These are phyloP conservation scores for Coemansia sp. DNA, from an alignment of 192 early-diverging fungal genomes.

Conservation along the genomic window DNA sequence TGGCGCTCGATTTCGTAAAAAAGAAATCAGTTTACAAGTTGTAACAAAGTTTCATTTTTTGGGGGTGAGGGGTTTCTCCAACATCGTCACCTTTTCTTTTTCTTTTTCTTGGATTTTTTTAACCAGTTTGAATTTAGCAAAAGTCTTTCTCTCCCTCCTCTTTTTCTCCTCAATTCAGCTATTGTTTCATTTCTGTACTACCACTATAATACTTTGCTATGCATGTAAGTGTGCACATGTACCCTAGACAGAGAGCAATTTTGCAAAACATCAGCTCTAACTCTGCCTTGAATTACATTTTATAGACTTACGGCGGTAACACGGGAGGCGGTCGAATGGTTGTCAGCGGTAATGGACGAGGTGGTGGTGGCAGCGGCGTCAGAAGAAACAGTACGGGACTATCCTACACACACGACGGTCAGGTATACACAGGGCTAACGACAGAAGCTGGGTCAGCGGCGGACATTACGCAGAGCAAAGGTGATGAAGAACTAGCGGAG, in stretches of 20 bases:
- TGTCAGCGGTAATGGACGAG: slow-evolving; percentile 7
- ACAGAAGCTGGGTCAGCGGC: slow-evolving; percentile 30
- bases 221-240: not conserved
- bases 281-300: not conserved
- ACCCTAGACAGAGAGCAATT: not conserved
- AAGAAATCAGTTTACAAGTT: no score
- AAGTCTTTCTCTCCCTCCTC: no score
- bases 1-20: slow-evolving; percentile 28
- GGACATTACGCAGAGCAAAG: slow-evolving; percentile 16
- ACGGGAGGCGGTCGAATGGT: not conserved
- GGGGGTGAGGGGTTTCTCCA: not conserved
- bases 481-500: slow-evolving; percentile 28
- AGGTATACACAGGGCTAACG: slow-evolving; percentile 25
- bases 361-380: not conserved
- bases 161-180: not conserved
- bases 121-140: not conserved
- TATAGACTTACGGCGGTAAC: slow-evolving; percentile 13
- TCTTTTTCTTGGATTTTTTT: not conserved
- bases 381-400: not conserved
- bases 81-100: not conserved
- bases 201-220: not conserved
- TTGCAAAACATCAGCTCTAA: not conserved
- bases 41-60: not conserved
- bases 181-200: not conserved
- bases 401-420: slow-evolving; percentile 20